Conservation (phyloP, 2,329 filamentous ascomycete genomes). For the Hirsutella rhossiliensis region DNA sequence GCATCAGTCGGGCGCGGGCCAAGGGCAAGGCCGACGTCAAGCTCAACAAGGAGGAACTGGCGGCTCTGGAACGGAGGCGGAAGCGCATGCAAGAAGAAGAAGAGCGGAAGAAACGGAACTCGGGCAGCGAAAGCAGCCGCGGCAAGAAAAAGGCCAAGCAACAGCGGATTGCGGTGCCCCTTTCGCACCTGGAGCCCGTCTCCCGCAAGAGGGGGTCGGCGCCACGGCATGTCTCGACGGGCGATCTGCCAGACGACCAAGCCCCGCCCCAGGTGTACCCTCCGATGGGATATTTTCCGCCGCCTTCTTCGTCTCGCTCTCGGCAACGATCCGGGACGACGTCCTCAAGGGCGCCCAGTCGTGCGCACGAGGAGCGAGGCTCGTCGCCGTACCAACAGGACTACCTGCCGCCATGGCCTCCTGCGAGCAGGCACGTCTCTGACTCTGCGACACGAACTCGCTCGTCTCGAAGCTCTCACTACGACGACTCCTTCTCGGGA, state of each 20-base stretch:
- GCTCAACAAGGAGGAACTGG: slow-evolving; percentile 68
- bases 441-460: slow-evolving; percentile 25
- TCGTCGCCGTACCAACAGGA: slow-evolving; percentile 33
- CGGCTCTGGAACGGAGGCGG: slow-evolving; percentile 59
- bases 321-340: slow-evolving; percentile 30
- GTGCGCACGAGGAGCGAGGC: slow-evolving; percentile 20
- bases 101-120: slow-evolving; percentile 51
- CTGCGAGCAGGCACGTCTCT: slow-evolving; percentile 29
- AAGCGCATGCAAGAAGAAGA: slow-evolving; percentile 43
- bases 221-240: slow-evolving; percentile 25
- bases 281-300: slow-evolving; percentile 39
- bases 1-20: slow-evolving; percentile 66
- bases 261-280: slow-evolving; percentile 26
- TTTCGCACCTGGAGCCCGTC: slow-evolving; percentile 36
- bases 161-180: slow-evolving; percentile 38
- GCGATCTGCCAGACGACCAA: slow-evolving; percentile 22
- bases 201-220: slow-evolving; percentile 23
- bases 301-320: slow-evolving; percentile 27
- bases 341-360: slow-evolving; percentile 24
- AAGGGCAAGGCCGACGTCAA: slow-evolving; percentile 69
- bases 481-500: slow-evolving; percentile 18
- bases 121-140: slow-evolving; percentile 17
- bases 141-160: slow-evolving; percentile 29
- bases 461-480: slow-evolving; percentile 19
- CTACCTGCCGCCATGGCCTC: slow-evolving; percentile 23